A percentile compares a stretch with the other conserved stretches of the same genome.
Conservation (phyloP, 1,284 basidiomycete genomes). For the Sporisorium graminicola region DNA sequence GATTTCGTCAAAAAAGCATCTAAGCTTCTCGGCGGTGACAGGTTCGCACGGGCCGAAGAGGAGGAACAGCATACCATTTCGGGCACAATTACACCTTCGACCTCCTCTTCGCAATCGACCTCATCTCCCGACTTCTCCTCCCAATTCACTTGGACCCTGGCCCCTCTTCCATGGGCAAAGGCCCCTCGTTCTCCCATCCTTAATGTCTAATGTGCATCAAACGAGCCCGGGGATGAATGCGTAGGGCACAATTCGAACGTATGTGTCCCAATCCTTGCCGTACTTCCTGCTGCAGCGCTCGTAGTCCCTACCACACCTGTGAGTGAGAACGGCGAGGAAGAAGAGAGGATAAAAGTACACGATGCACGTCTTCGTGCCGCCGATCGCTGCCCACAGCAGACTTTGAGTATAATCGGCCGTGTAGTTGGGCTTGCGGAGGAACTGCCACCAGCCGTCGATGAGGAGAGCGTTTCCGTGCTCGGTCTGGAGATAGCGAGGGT, state of each 20-base stretch:
- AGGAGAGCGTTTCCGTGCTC: constrained; percentile 91
- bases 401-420: constrained; percentile 81
- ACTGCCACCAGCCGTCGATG: constrained; percentile 89
- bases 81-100: too few relatives aligned
- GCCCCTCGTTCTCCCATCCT: too few relatives aligned
- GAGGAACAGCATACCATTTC: too few relatives aligned
- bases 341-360: constrained; percentile 82
- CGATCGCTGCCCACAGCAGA: constrained; percentile 88
- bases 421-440: constrained; percentile 70
- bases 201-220: too few relatives aligned
- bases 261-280: constrained; percentile 65
- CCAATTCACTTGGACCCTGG: too few relatives aligned
- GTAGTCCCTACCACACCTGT: constrained; percentile 63
- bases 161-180: not conserved
- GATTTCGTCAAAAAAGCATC: too few relatives aligned
- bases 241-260: constrained; percentile 76
- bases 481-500: constrained; percentile 93
- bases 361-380: constrained; percentile 85
- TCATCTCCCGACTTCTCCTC: too few relatives aligned
- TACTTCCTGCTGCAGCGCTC: constrained; percentile 85
- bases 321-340: constrained; percentile 64
- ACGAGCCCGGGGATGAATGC: constrained; percentile 83
- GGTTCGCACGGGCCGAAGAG: too few relatives aligned
- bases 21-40: too few relatives aligned
- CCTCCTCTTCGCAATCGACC: too few relatives aligned